Evolutionary conservation across 2,329 filamentous ascomycete genomes (phyloP), one percentile per base, ranked within the genome.

Genomic region (Dothideomycetidae sp.): DNA sequence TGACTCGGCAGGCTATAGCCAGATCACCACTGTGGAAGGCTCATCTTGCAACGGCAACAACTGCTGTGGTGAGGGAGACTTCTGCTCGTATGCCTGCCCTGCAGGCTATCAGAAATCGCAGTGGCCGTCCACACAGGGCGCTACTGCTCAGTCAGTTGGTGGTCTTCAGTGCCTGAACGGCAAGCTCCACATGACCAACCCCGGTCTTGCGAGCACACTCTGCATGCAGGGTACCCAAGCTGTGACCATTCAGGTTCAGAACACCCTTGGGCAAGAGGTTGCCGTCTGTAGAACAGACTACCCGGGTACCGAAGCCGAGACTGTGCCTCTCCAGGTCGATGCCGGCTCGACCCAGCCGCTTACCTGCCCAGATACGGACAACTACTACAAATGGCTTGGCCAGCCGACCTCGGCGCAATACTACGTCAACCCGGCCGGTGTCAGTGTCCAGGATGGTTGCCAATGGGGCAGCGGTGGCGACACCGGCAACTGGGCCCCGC

Each of bases 81-180:
- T 86, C 68, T 94, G 88, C 69, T 93, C 86, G 2, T 96, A 96
- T 53, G 77, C 83, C 40, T 98, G 90, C 67, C 81, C 83, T n/a
- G 62, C 76, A 17, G 88, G 88, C 31, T 93, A 90, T 61, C 76
- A 90, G 59, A 94, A 94, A 72, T 71, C 79, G 3, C 88, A 96
- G 56, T 96, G 85, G 80, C 84, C 90, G 32, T 49, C 54, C 1
- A 67, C 70, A 21, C 90, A 96, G 65, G 90, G 88, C 39, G 53
- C 66, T 26, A 83, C 75, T 36, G 78, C 78, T 44, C 75, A 96
- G 66, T 93, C 86, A 15, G 70, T 94, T 39, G 90, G 90, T 57
- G 90, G 90, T 48, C 62, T 96, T 12, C 74, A 73, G 61, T 98
- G 90, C 69, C 78, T 81, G 32, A 53, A 74, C 19, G 80, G 80